Percentiles rank a stretch among this genome's conserved stretches.
These are phyloP conservation scores for Eustoma russellianum DNA, from an alignment of 257 asterid species.

Conservation along the genomic window DNA sequence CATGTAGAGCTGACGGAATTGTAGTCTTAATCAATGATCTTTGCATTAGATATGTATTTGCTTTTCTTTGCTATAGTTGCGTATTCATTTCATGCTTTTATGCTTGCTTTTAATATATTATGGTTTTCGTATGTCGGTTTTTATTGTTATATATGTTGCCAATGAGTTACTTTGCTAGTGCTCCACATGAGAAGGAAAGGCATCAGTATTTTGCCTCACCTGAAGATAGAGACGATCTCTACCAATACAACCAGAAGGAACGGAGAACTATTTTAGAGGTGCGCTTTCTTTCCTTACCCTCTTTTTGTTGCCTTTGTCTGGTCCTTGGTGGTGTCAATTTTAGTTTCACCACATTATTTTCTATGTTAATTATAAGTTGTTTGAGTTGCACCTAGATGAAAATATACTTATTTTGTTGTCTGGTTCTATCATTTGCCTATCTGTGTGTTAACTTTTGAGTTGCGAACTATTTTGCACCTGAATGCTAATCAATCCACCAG, in stretches of 20 bases:
- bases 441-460: too few relatives aligned
- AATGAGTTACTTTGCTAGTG: slow-evolving; percentile 76
- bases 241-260: slow-evolving; percentile 90
- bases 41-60: too few relatives aligned
- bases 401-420: not conserved
- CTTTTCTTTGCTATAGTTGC: too few relatives aligned
- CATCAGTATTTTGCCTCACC: slow-evolving; percentile 81
- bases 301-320: not conserved
- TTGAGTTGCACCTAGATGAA: not conserved
- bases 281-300: not conserved
- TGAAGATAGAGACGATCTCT: slow-evolving; percentile 97
- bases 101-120: too few relatives aligned
- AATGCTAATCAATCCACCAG: too few relatives aligned
- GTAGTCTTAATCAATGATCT: too few relatives aligned
- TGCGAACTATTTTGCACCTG: too few relatives aligned
- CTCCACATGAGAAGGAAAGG: slow-evolving; percentile 92
- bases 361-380: not conserved
- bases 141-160: not conserved
- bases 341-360: not conserved
- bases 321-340: too few relatives aligned
- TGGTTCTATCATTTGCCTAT: too few relatives aligned
- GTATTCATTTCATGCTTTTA: too few relatives aligned
- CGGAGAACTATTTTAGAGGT: slow-evolving; percentile 95
- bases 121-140: too few relatives aligned
- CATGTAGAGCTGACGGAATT: too few relatives aligned